Base-by-base conservation (phyloP, 2,329 filamentous ascomycete species). In the Tolypocladium ovalisporum region DNA sequence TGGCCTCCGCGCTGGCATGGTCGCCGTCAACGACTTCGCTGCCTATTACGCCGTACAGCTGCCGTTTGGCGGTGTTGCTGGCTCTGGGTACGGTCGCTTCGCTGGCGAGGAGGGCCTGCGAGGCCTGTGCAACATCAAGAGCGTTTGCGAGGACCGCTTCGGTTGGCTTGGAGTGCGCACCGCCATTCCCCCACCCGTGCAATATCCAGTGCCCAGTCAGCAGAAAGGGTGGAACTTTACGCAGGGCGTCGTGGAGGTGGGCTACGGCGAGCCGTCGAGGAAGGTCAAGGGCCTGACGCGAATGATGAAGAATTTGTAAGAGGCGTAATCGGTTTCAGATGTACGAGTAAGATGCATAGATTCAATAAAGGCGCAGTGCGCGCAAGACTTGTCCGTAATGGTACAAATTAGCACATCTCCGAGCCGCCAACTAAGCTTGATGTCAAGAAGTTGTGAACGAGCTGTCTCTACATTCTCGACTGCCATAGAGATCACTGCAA, bases 21-120 rank as follows among this genome's bases (percentile, higher is more conserved):
- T 97, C 0, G 85, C 90, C 29, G 83, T 99, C 64, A 99, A 99
- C 70, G 94, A 99, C 75, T 99, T 99, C 67, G 94, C 87, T 24
- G 87, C 85, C 34, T 97, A 86, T 71, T 99, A 99, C 69, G 90
- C 93, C 55, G 92, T 96, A 9, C 91, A 96, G 73, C 75, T 99
- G 42, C 94, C 94, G 0, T 99, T 99, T 72, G 94, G 94, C 40
- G 94, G 92, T 56, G 85, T 89, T n/a, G 85, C 83, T 58, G 93
- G 91, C 1, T 95, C 89, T 29, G 94, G 89, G 0, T 97, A 97
- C 70, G 94, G 94, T 1, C 81, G 93, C 3, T 99, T 99, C 73
- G 93, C 90, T 0, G 94, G 91, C 29, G 86, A 89, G 62, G 94
- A 99, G 70, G 94, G 94, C 0, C 74, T 99, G 27, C 80, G 90